Evolutionary conservation across 192 early-diverging fungal genomes (phyloP), one percentile per base, ranked within the genome.

Genomic region (Pilobolus umbonatus): DNA sequence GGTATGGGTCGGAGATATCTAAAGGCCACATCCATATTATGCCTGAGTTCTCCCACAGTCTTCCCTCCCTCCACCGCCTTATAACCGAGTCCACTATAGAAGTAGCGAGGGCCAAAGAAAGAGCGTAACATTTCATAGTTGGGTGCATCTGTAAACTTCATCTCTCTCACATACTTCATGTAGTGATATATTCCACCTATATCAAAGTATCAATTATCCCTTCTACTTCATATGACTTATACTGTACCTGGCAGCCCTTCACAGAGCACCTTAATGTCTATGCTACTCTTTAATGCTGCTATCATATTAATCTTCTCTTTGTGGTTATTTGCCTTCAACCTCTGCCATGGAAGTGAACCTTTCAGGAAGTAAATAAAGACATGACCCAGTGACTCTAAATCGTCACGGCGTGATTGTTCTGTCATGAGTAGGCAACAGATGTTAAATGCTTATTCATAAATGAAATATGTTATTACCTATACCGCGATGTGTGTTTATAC

Each of bases 241-340:
- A 60, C 30, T 17, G 40, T 72, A 83, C 81, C 77, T 47, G 95
- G 95, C 66, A 84, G 89, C 30, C 88, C 86, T 47, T 91, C 89
- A 61, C 92, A 92, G 19, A 98, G 79, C 55, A 94, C 93, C 60
- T 87, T 83, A 68, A 96, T 82, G 22, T 77, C 76, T 3, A 89
- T 90, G 28, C 85, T 81, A 64, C 93, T 94, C 75, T 98, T 98
- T 76, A 92, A 92, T 69, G 95, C 94, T 31, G 94, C 95, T 76
- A 98, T 98, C 69, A 92, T 92, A 72, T 98, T 93, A 71, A 96
- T 96, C 68, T 98, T 98, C 84, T 98, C 93, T 67, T 94, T 94
- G 82, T 98, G 96, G 57, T 89, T 94, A 24, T 86, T 88, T 5
- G 95, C 95, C 76, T 96, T 96, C n/a, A 98, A 71, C 7, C 95